Evolutionary conservation across 1,284 basidiomycete species (phyloP).

Genomic region (Entoloma clypeatum): DNA sequence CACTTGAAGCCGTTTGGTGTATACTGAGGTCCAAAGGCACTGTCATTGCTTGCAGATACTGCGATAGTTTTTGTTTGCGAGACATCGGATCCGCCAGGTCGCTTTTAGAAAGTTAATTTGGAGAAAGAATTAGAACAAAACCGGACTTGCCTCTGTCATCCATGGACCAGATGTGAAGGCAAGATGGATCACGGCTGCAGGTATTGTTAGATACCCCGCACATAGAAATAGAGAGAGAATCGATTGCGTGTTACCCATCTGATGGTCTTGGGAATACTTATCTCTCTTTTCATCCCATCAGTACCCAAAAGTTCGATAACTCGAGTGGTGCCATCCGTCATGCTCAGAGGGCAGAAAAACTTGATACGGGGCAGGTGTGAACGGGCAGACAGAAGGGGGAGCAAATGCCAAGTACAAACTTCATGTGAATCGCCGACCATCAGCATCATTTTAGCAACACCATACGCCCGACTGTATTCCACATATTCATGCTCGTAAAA

Average conservation of each 20-base stretch:
- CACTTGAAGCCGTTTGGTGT: conserved; percentile 72
- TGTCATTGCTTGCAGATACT: conserved; percentile 28
- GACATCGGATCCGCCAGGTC: conserved; percentile 76
- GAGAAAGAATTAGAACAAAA: neutral
- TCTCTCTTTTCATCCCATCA: conserved; percentile 49
- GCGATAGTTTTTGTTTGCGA: conserved; percentile 73
- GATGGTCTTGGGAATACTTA: conserved; percentile 55
- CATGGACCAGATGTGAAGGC: conserved; percentile 80
- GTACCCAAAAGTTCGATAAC: conserved; percentile 68
- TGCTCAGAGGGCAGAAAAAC: conserved; percentile 69
- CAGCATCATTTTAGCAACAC: conserved; percentile 62
- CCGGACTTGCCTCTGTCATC: conserved; percentile 67
- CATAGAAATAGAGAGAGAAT: neutral
- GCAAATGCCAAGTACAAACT: conserved; percentile 33
- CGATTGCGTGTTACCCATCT: conserved; percentile 40
- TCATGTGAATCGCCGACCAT: conserved; percentile 60
- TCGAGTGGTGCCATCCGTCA: conserved; percentile 75
- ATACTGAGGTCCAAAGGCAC: conserved; percentile 50
- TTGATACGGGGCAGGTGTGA: conserved; percentile 23
- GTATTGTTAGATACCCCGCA: conserved; percentile 1
- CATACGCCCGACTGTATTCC: conserved; percentile 55
- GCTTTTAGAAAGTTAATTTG: conserved; percentile 33
- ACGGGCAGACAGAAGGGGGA: conserved; percentile 1
- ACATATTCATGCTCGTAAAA: conserved; percentile 58
- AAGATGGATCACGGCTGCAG: conserved; percentile 55